Base-by-base conservation (phyloP, 768 basidiomycete genomes). In the Fomitopsis pulvina region DNA sequence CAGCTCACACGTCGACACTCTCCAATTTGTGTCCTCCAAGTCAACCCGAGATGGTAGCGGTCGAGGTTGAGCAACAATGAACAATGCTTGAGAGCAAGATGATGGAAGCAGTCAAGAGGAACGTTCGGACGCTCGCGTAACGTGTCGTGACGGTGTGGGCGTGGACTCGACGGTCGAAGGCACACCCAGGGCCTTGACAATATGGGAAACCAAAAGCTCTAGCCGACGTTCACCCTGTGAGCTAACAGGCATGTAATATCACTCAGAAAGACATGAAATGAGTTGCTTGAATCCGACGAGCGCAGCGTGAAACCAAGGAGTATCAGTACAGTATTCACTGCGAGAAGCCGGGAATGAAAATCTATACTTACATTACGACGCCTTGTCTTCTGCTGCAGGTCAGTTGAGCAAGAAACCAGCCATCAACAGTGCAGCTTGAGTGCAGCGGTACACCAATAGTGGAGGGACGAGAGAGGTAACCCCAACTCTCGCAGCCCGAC, bases 31-130 rank as follows among this genome's bases (percentile, higher is more conserved):
- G 39, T 47, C 52, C 49, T 54, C 54, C 29, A 39, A 74, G 57
- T 78, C 71, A 41, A 21, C 18, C 18, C 39, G 39, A 41, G 41
- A 22, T 41, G 25, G 14, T 37, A 18, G 34, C 44, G 45, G 45
- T 24, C 28, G 26, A 57, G 60, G 59, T 53, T 70, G 69, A 50
- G 65, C 57, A 50, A 64, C 50, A n/a, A 53, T 69, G 70, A 69
- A 74, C 71, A 53, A 30, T 37, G 29, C 16, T 42, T 43, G 27
- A 30, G 44, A 28, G 26, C 43, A 25, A 42, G 52, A 47, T 53
- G 54, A 48, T 53, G 56, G 47, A 53, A 51, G 55, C 50, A 51
- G 45, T 44, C 46, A 50, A 47, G 56, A 57, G 56, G 54, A 52
- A 59, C 53, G 39, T 28, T 52, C 34, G 57, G 45, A 61, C 57